These are phyloP conservation scores for Gossypium mustelinum DNA, from an alignment of 345 rosid species.

Conservation along the genomic window DNA sequence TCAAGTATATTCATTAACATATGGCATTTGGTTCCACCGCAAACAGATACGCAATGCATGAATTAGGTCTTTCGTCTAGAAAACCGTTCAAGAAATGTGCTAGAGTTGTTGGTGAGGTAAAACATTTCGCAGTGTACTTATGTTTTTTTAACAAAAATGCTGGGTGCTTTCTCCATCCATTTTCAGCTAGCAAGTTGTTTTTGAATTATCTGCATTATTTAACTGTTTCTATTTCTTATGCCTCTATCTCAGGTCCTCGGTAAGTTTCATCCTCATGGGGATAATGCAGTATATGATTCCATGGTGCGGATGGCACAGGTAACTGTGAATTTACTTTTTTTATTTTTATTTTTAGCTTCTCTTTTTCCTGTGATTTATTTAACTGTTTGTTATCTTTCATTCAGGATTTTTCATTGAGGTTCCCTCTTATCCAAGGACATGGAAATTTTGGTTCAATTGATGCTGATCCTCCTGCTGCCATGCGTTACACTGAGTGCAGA, in stretches of 20 bases:
- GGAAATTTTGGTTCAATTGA: slow-evolving; percentile 96
- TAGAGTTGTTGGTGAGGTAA: slow-evolving; percentile 97
- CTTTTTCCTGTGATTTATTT: not conserved
- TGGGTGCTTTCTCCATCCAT: not conserved
- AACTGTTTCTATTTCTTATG: not conserved
- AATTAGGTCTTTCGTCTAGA: slow-evolving; percentile 79
- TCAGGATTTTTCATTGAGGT: slow-evolving; percentile 83
- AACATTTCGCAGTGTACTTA: not conserved
- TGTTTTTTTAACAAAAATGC: not conserved
- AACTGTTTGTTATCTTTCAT: slow-evolving; percentile 4
- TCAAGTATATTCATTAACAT: not conserved
- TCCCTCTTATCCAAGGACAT: slow-evolving; percentile 87
- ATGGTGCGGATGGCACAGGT: slow-evolving; percentile 99
- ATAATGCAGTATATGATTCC: slow-evolving; percentile 86
- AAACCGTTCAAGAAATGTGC: slow-evolving; percentile 97
- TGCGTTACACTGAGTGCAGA: slow-evolving; percentile 98
- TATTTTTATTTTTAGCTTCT: not conserved
- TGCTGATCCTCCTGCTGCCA: slow-evolving; percentile 98
- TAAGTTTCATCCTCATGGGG: slow-evolving; percentile 97
- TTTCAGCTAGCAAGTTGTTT: not conserved
- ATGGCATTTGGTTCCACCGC: not conserved
- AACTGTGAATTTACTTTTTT: not conserved
- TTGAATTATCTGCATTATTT: not conserved
- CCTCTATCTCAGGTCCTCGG: slow-evolving; percentile 68
- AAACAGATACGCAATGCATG: slow-evolving; percentile 88